Base-by-base conservation (phyloP, 495 filamentous ascomycete species). In the Rhizodiscina lignyota region DNA sequence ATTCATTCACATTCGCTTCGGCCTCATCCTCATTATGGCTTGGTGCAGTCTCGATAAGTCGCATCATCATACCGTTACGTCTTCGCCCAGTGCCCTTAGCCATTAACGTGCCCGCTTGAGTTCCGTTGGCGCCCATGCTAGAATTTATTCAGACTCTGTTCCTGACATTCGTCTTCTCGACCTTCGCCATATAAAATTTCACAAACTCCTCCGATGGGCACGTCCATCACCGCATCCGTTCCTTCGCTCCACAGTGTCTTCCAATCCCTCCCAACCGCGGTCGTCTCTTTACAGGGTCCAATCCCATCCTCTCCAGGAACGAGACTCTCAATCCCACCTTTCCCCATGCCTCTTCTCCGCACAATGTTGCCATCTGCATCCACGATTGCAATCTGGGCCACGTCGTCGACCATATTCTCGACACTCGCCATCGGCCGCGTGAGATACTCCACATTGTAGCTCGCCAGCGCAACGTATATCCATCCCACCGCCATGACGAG, bases 151-250 rank as follows among this genome's bases (percentile, higher is more conserved):
- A n/a, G n/a, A n/a, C n/a, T n/a, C n/a, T n/a, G n/a, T n/a, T n/a
- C n/a, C n/a, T n/a, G n/a, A n/a, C n/a, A n/a, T n/a, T 33, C 30
- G 17, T 37, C 37, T n/a, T 59, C 60, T 36, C 66, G 58, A 5
- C 54, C 56, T 35, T 64, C 63, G 0, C 74, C 79, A 51, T 84
- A 84, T 32, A 84, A 43, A 16, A 96, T 72, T 64, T 99, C 89
- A 56, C 87, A 94, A n/a, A 94, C 89, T 2, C 89, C 89, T 15
- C 85, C 91, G 28, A 96, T 66, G 4, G 89, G 89, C 15, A 99
- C 73, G 66, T 99, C 89, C 82, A 96, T 81, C 4, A 94, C 87
- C 10, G 84, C 89, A 66, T 99, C 89, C 1, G 91, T 99, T 21
- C 91, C 84, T 43, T 82, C 74, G 51, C 70, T 79, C 89, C 89